Conservation (phyloP, 805 yeast genomes). For the Yamadazyma insecticola region DNA sequence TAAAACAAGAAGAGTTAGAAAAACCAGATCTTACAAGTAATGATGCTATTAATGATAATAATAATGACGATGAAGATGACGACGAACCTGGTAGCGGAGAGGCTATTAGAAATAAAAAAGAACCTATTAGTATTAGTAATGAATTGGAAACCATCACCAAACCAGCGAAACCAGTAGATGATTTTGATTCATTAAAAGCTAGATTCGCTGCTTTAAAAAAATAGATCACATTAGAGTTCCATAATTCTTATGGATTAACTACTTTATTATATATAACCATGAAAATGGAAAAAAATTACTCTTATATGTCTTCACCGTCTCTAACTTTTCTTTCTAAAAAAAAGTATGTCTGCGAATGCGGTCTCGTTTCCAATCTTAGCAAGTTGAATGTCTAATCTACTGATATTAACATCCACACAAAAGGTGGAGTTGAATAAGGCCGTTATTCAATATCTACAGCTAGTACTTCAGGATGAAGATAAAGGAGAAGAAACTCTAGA, state of each 20-base stretch:
- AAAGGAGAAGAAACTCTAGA: slow-evolving; percentile 13
- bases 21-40: slow-evolving; percentile 7
- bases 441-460: slow-evolving; percentile 44
- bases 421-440: slow-evolving; percentile 44
- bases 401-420: slow-evolving; percentile 38
- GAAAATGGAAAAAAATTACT: not conserved
- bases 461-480: slow-evolving; percentile 18
- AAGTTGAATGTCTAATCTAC: slow-evolving; percentile 3
- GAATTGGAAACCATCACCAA: slow-evolving; percentile 3
- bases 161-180: slow-evolving; percentile 22
- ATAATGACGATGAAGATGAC: slow-evolving; percentile 27
- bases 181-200: slow-evolving; percentile 61
- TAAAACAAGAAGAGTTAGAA: slow-evolving; percentile 16
- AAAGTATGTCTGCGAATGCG: too few species aligned
- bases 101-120: slow-evolving; percentile 12
- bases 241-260: not conserved
- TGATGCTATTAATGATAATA: slow-evolving; percentile 13
- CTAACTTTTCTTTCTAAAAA: not conserved
- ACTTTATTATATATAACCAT: too few species aligned
- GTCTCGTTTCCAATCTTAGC: too few species aligned
- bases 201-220: slow-evolving; percentile 72
- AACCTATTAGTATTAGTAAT: slow-evolving; percentile 19
- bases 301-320: not conserved
- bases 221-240: not conserved
- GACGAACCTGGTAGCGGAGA: slow-evolving; percentile 21